Evolutionary conservation across 495 filamentous ascomycete species (phyloP).

Genomic region (Cercophora scortea): DNA sequence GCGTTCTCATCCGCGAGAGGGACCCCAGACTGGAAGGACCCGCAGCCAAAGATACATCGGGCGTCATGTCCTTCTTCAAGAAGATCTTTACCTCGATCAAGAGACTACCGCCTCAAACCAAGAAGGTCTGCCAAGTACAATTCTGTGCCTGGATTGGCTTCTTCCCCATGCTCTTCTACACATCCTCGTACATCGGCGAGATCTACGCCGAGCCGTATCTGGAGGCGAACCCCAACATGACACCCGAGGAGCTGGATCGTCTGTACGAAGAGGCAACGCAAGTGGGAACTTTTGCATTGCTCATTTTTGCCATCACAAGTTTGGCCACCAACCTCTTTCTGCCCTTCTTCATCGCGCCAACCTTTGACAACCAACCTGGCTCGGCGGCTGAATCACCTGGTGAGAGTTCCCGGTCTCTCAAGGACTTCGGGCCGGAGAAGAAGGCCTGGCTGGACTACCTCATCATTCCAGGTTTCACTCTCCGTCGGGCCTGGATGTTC

Average conservation of each 20-base stretch:
- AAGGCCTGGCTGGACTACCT: constrained; percentile 46
- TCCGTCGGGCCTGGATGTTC: constrained; percentile 77
- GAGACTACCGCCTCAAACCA: constrained; percentile 68
- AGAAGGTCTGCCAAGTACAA: constrained; percentile 77
- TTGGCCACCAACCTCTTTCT: constrained; percentile 72
- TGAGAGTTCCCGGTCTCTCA: constrained; percentile 8
- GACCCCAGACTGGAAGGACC: constrained; percentile 67
- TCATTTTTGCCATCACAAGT: constrained; percentile 80
- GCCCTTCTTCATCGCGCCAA: constrained; percentile 73
- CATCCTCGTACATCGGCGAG: constrained; percentile 84
- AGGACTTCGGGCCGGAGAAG: constrained; percentile 21
- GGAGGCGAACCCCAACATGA: constrained; percentile 65
- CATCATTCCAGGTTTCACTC: constrained; percentile 70
- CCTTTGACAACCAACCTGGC: constrained; percentile 45
- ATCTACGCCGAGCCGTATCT: constrained; percentile 80
- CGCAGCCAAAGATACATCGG: constrained; percentile 46
- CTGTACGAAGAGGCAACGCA: constrained; percentile 78
- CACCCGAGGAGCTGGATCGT: constrained; percentile 61
- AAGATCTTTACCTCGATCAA: constrained; percentile 68
- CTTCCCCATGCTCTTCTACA: constrained; percentile 93
- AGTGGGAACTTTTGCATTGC: constrained; percentile 71
- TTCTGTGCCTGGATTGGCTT: constrained; percentile 89
- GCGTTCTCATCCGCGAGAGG: constrained; percentile 59
- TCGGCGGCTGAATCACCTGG: constrained; percentile 12
- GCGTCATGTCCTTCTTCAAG: constrained; percentile 70